Evolutionary conservation across 768 basidiomycete species (phyloP), one percentile per base, ranked within the genome.

Genomic region (Chalciporus piperatus): DNA sequence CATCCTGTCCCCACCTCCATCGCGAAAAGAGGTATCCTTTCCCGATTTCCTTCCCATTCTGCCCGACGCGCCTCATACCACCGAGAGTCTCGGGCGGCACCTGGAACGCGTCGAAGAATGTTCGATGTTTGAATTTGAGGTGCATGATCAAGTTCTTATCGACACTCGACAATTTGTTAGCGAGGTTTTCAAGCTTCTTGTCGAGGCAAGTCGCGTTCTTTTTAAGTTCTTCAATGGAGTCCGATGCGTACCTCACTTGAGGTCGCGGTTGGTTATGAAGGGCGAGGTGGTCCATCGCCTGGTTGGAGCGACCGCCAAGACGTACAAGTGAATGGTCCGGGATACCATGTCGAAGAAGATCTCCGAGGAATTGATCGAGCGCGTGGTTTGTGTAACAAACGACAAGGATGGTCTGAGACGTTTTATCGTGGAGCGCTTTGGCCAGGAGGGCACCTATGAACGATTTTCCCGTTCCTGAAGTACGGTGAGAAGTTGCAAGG

Each of bases 381-480:
- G 86, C 86, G 49, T 88, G 86, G 50, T 88, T 88, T 1, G 85
- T 88, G 50, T 79, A 87, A 57, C 84, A 87, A 25, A 84, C 80
- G 14, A 87, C 80, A 6, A 87, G 76, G n/a, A 87, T 84, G 0
- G 65, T 79, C 33, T 72, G 66, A 0, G 52, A 5, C 0, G 77
- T 77, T 43, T 63, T 58, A 14, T 79, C 75, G 41, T 85, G 76
- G 8, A 86, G 62, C 3, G 74, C 66, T 51, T 85, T 87, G 0
- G 83, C 82, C 1, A 86, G 65, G 1, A 87, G 68, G 1, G 81
- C 78, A 1, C 86, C 85, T 40, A 87, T 80, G 59, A 85, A 86
- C 0, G 84, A 85, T 57, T 87, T 88, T 0, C 86, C 85, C 0
- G 86, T 88, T 1, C 86, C 85, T 87, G 20, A 22, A 22, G 22